phyloP scores from a whole-genome alignment of 2,329 filamentous ascomycete genomes.

The Grosmannia penicillata region DNA sequence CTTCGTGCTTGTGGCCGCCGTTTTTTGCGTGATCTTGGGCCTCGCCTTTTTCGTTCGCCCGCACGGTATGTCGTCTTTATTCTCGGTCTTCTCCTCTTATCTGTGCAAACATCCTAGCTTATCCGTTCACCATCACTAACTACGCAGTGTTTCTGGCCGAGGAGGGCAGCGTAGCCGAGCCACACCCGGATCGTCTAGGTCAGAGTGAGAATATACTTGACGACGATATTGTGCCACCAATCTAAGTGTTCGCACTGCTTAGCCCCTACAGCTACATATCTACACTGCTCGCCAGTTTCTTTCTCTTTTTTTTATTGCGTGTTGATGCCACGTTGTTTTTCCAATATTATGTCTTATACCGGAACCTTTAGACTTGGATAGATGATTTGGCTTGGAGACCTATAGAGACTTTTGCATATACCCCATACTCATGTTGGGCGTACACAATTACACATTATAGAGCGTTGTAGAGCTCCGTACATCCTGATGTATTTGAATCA shows the following conservation, averaged over 20 bases:
- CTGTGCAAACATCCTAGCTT: background rate
- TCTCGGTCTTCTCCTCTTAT: background rate
- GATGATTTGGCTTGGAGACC: too few species aligned
- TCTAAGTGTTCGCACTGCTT: too few species aligned
- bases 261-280: too few species aligned
- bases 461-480: too few species aligned
- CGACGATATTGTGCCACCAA: conserved; percentile 13
- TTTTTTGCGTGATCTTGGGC: conserved; percentile 53
- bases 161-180: too few species aligned
- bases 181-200: background rate
- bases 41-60: conserved; percentile 59
- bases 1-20: conserved; percentile 55
- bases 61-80: conserved; percentile 44
- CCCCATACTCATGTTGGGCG: too few species aligned
- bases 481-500: too few species aligned
- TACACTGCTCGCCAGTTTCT: background rate
- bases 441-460: too few species aligned
- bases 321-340: background rate
- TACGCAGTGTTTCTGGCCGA: background rate
- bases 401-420: too few species aligned
- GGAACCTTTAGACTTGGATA: background rate
- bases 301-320: background rate
- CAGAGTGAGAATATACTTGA: conserved; percentile 7
- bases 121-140: background rate
- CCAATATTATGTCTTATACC: background rate